Percentiles rank a stretch among this genome's conserved stretches.
Evolutionary conservation across 345 rosid genomes (phyloP).

Genomic region (Clarkia xantiana): DNA sequence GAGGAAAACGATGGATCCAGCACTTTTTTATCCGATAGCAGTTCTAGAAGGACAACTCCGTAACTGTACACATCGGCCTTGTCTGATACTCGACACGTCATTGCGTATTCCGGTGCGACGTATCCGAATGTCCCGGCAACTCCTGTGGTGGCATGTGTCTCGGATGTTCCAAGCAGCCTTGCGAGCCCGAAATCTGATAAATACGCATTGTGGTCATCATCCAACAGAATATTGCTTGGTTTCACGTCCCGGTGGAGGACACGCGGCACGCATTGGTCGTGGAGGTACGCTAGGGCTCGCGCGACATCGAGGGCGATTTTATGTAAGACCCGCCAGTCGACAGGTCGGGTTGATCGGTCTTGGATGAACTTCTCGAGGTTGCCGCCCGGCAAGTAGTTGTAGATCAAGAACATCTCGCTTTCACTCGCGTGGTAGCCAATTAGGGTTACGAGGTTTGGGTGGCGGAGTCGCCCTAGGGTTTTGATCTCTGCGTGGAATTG

Average conservation of each 20-base stretch:
- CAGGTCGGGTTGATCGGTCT: slow-evolving; percentile 30
- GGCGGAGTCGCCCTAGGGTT: slow-evolving; percentile 37
- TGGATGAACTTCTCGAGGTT: slow-evolving; percentile 43
- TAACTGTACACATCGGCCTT: slow-evolving; percentile 96
- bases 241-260: slow-evolving; percentile 92
- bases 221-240: slow-evolving; percentile 86
- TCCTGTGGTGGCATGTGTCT: slow-evolving; percentile 91
- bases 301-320: slow-evolving; percentile 82
- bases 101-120: slow-evolving; percentile 92
- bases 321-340: slow-evolving; percentile 66
- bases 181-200: slow-evolving; percentile 91
- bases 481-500: slow-evolving; percentile 44
- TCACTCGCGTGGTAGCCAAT: slow-evolving; percentile 53
- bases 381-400: slow-evolving; percentile 46
- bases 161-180: slow-evolving; percentile 70
- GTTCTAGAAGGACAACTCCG: slow-evolving; percentile 78
- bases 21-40: slow-evolving; percentile 79
- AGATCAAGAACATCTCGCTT: slow-evolving; percentile 43
- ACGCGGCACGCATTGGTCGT: slow-evolving; percentile 72
- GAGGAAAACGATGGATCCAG: slow-evolving; percentile 81
- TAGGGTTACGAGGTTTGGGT: slow-evolving; percentile 40
- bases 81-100: slow-evolving; percentile 96
- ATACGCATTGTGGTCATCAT: slow-evolving; percentile 59
- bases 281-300: slow-evolving; percentile 77
- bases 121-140: slow-evolving; percentile 95